phyloP scores from a whole-genome alignment of 257 asterid genomes.

The Henckelia pumila region DNA sequence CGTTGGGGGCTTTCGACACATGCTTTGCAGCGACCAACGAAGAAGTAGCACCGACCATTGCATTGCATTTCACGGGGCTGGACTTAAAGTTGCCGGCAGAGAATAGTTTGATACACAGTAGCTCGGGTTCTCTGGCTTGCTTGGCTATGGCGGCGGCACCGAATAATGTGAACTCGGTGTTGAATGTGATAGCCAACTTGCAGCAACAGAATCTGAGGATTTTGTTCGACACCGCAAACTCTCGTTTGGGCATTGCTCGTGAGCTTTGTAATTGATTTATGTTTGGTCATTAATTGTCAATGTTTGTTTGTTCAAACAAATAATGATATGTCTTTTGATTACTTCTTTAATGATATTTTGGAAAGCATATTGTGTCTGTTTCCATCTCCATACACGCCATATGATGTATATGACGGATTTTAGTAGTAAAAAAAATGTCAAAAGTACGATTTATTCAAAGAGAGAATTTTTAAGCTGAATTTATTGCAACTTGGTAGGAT shows the following conservation, averaged over 20 bases:
- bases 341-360: neutral
- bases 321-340: neutral
- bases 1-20: slow-evolving; percentile 82
- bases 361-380: neutral
- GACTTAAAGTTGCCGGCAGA: slow-evolving; percentile 70
- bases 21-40: slow-evolving; percentile 67
- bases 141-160: slow-evolving; percentile 88
- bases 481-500: neutral
- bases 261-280: slow-evolving; percentile 61
- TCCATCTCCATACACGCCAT: too few species aligned
- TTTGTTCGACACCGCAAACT: slow-evolving; percentile 62
- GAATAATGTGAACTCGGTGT: slow-evolving; percentile 55
- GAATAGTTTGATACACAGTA: slow-evolving; percentile 80
- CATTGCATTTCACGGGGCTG: slow-evolving; percentile 58
- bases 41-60: slow-evolving; percentile 50
- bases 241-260: slow-evolving; percentile 74
- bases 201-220: slow-evolving; percentile 92
- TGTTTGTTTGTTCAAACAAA: neutral
- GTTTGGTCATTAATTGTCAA: neutral
- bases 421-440: too few species aligned
- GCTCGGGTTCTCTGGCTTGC: slow-evolving; percentile 73
- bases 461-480: too few species aligned
- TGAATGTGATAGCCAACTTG: slow-evolving; percentile 79
- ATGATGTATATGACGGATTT: too few species aligned
- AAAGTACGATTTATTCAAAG: too few species aligned